These are phyloP conservation scores for Suillus plorans DNA, from an alignment of 768 basidiomycete species.

Conservation along the genomic window DNA sequence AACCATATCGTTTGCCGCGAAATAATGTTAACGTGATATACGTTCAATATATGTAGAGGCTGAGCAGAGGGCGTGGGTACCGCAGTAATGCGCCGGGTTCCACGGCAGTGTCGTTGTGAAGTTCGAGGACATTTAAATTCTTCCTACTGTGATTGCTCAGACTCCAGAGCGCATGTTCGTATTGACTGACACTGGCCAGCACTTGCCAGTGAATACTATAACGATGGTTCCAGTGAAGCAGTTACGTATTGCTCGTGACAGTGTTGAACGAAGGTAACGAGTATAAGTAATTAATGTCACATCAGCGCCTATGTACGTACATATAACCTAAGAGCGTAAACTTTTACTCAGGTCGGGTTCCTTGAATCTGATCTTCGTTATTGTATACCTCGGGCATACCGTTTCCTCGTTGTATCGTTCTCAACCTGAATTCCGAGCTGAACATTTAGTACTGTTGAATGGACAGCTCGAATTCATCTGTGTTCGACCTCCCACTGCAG, in stretches of 20 bases:
- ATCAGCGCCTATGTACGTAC: no score
- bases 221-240: neutral
- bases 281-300: no score
- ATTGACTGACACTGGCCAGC: no score
- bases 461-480: constrained; percentile 65
- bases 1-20: constrained; percentile 13
- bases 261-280: no score
- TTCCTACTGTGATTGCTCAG: no score
- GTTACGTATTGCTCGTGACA: no score
- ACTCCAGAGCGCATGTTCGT: no score
- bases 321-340: neutral
- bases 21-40: no score
- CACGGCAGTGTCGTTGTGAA: no score
- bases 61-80: neutral
- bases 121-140: no score
- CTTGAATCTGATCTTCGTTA: neutral
- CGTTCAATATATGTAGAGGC: neutral
- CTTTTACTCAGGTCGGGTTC: neutral
- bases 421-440: neutral
- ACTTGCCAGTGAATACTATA: neutral
- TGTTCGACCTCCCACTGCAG: constrained; percentile 71
- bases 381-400: neutral
- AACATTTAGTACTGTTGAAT: constrained; percentile 6
- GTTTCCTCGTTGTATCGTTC: neutral
- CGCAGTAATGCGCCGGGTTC: neutral